Conservation (phyloP, 2,329 filamentous ascomycete genomes). For the Furcasterigmium sp. region DNA sequence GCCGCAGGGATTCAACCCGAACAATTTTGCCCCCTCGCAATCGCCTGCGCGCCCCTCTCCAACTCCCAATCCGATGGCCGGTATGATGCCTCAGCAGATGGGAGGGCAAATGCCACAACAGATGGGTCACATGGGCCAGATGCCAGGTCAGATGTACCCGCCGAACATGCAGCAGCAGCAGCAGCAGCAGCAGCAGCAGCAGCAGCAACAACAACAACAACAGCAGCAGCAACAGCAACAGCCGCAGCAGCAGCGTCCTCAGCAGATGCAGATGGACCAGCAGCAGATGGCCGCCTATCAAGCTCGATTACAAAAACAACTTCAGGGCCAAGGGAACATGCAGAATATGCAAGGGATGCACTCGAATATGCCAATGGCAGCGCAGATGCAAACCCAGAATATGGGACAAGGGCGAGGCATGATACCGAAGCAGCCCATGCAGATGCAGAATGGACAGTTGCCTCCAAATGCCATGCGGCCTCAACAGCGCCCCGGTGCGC, state of each 20-base stretch:
- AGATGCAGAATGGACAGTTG: slow-evolving; percentile 52
- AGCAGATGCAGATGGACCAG: slow-evolving; percentile 26
- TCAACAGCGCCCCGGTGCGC: slow-evolving; percentile 46
- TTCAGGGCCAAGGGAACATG: slow-evolving; percentile 53
- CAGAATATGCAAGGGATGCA: slow-evolving; percentile 22
- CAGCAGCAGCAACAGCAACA: slow-evolving; percentile 36
- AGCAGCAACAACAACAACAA: slow-evolving; percentile 23
- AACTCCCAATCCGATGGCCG: slow-evolving; percentile 47
- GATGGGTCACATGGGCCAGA: slow-evolving; percentile 21
- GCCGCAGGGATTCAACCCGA: slow-evolving; percentile 47
- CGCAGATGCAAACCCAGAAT: slow-evolving; percentile 19
- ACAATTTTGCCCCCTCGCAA: slow-evolving; percentile 52
- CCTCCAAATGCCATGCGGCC: slow-evolving; percentile 42
- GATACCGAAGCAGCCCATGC: slow-evolving; percentile 48
- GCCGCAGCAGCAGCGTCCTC: slow-evolving; percentile 32
- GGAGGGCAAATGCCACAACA: slow-evolving; percentile 27
- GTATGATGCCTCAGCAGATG: slow-evolving; percentile 52
- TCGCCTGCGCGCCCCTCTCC: slow-evolving; percentile 52
- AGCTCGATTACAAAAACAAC: slow-evolving; percentile 75
- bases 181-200: slow-evolving; percentile 32
- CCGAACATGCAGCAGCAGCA: slow-evolving; percentile 29
- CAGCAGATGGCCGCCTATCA: slow-evolving; percentile 75
- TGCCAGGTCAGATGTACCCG: slow-evolving; percentile 23
- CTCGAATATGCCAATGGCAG: slow-evolving; percentile 41
- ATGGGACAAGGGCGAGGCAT: slow-evolving; percentile 38